Evolutionary conservation across 2,329 filamentous ascomycete genomes (phyloP), one percentile per base, ranked within the genome.

Genomic region (Arthrobotrys pseudoclavata): DNA sequence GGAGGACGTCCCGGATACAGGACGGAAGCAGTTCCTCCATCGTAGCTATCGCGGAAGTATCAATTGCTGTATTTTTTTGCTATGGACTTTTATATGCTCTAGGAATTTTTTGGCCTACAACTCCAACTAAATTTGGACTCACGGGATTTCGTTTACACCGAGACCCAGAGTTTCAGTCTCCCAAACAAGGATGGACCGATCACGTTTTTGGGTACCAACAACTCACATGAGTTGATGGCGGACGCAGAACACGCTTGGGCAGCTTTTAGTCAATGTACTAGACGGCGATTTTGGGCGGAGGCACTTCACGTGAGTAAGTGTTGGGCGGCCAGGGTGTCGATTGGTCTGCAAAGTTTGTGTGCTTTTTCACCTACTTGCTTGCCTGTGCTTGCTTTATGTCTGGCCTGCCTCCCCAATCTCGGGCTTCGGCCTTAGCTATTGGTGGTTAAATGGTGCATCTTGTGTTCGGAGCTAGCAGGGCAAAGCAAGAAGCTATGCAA

Each of bases 221-320:
- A 71, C 74, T 77, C 74, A 77, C 74, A 77, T 77, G 74, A 77
- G 74, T 67, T 53, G 74, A 77, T 77, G 74, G 74, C 74, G 67
- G 74, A 71, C 61, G 74, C 74, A 77, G 74, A 77, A 77, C 74
- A 77, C 74, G 67, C 74, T 71, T 67, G 68, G 68, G 61, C 61
- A 63, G 67, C 61, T 63, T 77, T 71, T 77, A 77, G 67, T 77
- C 67, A 55, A 71, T 68, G 74, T 71, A 70, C 74, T 55, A 42
- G 67, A 60, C 74, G 67, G 67, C 50, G 61, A 71, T 20, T 71
- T 77, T 77, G 74, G 74, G 74, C 74, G 74, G 74, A 52, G 61
- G 22, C 20, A n/a, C 31, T 77, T 77, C 74, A 77, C 74, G 74
- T 77, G 74, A 77, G 74, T 24, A 20, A 34, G 60, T 55, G 61